Base-by-base conservation (phyloP, 352 stramenopile genomes). In the Globisporangium radiosum region DNA sequence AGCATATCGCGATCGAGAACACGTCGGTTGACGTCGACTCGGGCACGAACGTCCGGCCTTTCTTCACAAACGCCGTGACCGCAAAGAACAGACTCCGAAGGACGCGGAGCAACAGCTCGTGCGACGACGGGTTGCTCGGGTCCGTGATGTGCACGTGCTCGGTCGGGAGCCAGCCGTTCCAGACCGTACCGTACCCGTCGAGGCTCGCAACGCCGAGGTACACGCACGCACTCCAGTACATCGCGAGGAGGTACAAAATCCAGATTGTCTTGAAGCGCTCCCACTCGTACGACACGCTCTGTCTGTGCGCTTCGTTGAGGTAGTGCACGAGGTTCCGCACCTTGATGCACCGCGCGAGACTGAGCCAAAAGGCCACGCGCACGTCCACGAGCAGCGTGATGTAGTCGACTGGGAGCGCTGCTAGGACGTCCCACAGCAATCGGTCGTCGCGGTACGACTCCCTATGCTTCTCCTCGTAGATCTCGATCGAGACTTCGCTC, bases 11-110 rank as follows among this genome's bases (percentile, higher is more conserved):
- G 53, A 85, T 76, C 11, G 76, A 73, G 49, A 90, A 88, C 2
- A 75, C 62, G 44, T 73, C 63, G 9, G 76, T 63, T 1, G 33
- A 55, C 19, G 68, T 76, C 0, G 64, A 70, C 42, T 72, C 62
- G 0, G 72, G 69, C 7, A 61, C 65, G 51, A 77, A 77, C 0
- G 69, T 80, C 3, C 72, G 67, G 40, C 69, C 66, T 37, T 80
- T 90, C 49, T 90, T 90, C 9, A 82, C 69, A 48, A 87, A 90
- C 2, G 76, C 74, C 0, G 77, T 85, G 7, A 74, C 70, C 0
- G 73, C 67, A 54, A 85, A 87, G 52, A 84, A 85, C 15, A 83
- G 45, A 0, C 71, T 77, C 0, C 77, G 72, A 36, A 90, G 63
- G 14, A 88, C 65, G 0, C 81, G 62, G 3, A 87, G 59, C 37